Percentiles rank a stretch among this genome's conserved stretches.
Evolutionary conservation across 2,329 filamentous ascomycete species (phyloP).

Genomic region (Dendrostoma leiphaemia): DNA sequence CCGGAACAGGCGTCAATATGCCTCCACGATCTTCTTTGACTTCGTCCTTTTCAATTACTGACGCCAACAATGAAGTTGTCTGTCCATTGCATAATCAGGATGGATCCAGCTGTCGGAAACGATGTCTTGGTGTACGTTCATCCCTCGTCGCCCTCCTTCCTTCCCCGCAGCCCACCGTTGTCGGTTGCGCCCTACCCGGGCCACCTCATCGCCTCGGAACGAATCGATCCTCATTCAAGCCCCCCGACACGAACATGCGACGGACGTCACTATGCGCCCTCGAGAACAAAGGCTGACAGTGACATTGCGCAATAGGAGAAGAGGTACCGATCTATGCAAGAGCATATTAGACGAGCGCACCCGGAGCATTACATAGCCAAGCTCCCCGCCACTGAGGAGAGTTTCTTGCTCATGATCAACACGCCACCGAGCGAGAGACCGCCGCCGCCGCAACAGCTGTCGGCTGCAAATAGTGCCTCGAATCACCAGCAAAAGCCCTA

Average conservation of each 20-base stretch:
- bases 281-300: conserved; percentile 20
- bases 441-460: conserved; percentile 30
- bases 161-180: not conserved
- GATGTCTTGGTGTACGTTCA: conserved; percentile 87
- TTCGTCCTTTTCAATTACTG: conserved; percentile 87
- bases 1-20: conserved; percentile 57
- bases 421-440: conserved; percentile 62
- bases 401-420: conserved; percentile 95
- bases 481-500: conserved; percentile 41
- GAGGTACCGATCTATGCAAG: conserved; percentile 93
- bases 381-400: conserved; percentile 96
- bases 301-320: conserved; percentile 30
- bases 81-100: conserved; percentile 95
- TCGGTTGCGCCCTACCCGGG: not conserved
- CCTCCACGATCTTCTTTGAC: conserved; percentile 84
- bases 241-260: not conserved
- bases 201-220: not conserved
- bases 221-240: not conserved
- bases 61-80: conserved; percentile 93
- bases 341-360: conserved; percentile 96
- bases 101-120: conserved; percentile 93
- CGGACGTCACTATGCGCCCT: not conserved
- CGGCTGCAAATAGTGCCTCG: conserved; percentile 22
- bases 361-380: conserved; percentile 98
- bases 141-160: conserved; percentile 7